These are phyloP conservation scores for Posidonia australis DNA, from an alignment of 106 monocot species.

Conservation along the genomic window DNA sequence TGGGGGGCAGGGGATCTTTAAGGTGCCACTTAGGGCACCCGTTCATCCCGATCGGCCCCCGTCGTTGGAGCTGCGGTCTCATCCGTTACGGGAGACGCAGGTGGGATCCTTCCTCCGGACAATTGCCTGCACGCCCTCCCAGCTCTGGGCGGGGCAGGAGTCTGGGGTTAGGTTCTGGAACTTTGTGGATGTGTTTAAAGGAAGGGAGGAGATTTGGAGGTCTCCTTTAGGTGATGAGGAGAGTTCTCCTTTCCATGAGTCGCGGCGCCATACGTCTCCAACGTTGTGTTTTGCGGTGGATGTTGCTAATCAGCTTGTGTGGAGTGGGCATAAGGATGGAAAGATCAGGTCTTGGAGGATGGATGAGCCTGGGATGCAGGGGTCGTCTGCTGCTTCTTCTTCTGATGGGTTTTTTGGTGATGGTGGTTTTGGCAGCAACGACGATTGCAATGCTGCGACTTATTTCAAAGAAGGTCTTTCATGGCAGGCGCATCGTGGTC, in stretches of 20 bases:
- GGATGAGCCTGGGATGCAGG: constrained; percentile 8
- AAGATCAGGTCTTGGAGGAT: constrained; percentile 78
- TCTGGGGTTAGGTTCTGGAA: constrained; percentile 68
- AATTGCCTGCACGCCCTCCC: constrained; percentile 24
- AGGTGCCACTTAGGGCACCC: constrained; percentile 52
- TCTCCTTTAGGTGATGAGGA: constrained; percentile 57
- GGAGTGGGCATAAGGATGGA: constrained; percentile 95
- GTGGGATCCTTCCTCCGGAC: constrained; percentile 61
- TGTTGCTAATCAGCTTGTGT: constrained; percentile 42
- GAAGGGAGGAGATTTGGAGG: constrained; percentile 5
- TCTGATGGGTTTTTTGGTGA: not conserved
- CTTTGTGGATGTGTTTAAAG: constrained; percentile 31
- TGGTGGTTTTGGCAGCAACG: not conserved
- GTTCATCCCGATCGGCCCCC: constrained; percentile 69
- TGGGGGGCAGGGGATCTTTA: constrained; percentile 68
- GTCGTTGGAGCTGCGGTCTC: constrained; percentile 63
- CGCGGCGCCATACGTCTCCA: constrained; percentile 26
- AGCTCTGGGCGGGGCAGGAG: constrained; percentile 77
- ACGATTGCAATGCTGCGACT: not conserved
- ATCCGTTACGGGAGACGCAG: constrained; percentile 86
- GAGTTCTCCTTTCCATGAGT: constrained; percentile 59
- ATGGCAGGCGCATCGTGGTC: constrained; percentile 75
- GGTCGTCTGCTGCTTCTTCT: not conserved
- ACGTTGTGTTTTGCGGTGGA: constrained; percentile 63
- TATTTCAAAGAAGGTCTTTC: constrained; percentile 51